Conservation (phyloP, 2,329 filamentous ascomycete genomes). For the Fusarium virguliforme region DNA sequence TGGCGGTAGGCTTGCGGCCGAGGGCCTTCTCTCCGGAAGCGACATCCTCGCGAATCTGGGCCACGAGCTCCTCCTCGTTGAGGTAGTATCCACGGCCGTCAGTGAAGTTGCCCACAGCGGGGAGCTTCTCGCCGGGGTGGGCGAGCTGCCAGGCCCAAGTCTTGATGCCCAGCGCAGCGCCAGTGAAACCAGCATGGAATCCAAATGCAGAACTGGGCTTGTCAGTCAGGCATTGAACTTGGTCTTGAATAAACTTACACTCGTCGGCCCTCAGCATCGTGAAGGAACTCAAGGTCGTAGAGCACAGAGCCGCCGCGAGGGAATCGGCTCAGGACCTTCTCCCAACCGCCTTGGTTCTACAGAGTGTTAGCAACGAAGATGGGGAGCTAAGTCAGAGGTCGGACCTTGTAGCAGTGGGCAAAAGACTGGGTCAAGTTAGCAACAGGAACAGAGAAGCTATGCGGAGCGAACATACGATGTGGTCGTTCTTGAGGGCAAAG, state of each 20-base stretch:
- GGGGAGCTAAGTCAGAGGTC: slow-evolving; percentile 52
- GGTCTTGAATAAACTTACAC: slow-evolving; percentile 23
- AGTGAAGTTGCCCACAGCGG: slow-evolving; percentile 58
- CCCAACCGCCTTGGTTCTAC: slow-evolving; percentile 85
- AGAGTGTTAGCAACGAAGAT: slow-evolving; percentile 72
- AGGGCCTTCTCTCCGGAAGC: slow-evolving; percentile 81
- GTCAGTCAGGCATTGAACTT: not conserved
- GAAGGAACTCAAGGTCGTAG: slow-evolving; percentile 89
- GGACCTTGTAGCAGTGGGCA: slow-evolving; percentile 78
- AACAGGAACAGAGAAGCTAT: no score
- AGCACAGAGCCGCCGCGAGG: slow-evolving; percentile 74
- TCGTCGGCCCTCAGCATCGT: slow-evolving; percentile 64
- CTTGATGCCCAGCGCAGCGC: slow-evolving; percentile 81
- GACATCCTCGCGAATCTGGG: slow-evolving; percentile 58
- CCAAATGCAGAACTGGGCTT: slow-evolving; percentile 66
- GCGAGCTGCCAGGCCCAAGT: slow-evolving; percentile 88
- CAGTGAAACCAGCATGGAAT: slow-evolving; percentile 83
- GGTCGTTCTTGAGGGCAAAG: slow-evolving; percentile 59
- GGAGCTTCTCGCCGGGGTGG: slow-evolving; percentile 78
- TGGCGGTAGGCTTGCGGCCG: slow-evolving; percentile 78
- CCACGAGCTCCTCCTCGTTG: slow-evolving; percentile 75
- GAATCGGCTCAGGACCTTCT: slow-evolving; percentile 84
- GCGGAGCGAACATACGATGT: slow-evolving; percentile 33
- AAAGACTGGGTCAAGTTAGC: slow-evolving; percentile 65
- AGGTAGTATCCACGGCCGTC: slow-evolving; percentile 75